These are phyloP conservation scores for Pholiota adiposa DNA, from an alignment of 1,284 basidiomycete species.

Conservation along the genomic window DNA sequence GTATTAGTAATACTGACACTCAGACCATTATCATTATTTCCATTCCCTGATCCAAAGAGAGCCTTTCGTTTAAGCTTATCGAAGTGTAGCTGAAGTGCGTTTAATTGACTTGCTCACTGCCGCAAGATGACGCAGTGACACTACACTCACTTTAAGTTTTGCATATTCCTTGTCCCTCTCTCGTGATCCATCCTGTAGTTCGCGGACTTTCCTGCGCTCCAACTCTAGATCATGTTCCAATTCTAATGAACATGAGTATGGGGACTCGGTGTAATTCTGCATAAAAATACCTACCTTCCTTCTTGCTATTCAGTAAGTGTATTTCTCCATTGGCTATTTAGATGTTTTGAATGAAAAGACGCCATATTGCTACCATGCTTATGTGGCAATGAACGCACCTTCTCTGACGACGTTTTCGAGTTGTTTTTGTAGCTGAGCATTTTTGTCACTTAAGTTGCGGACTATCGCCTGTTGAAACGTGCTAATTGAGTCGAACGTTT, in stretches of 20 bases:
- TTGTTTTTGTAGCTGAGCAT: conserved; percentile 79
- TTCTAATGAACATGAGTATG: conserved; percentile 44
- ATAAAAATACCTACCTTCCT: conserved; percentile 48
- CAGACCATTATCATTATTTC: conserved; percentile 7
- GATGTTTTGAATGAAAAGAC: background rate
- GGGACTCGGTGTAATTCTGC: conserved; percentile 4
- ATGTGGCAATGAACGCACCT: conserved; percentile 45
- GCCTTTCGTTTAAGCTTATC: conserved; percentile 82
- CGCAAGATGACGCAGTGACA: background rate
- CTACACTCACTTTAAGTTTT: conserved; percentile 69
- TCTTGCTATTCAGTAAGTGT: conserved; percentile 67
- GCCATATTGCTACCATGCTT: conserved; percentile 4
- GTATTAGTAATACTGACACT: conserved; percentile 3
- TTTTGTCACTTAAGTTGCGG: conserved; percentile 79
- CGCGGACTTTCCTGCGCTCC: conserved; percentile 72
- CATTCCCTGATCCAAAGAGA: conserved; percentile 49
- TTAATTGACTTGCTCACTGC: background rate
- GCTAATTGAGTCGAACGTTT: conserved; percentile 40
- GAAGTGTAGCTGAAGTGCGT: conserved; percentile 56
- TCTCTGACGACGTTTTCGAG: conserved; percentile 80
- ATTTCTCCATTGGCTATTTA: conserved; percentile 75
- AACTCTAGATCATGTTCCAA: conserved; percentile 78
- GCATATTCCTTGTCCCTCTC: conserved; percentile 86
- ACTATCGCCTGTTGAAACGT: conserved; percentile 82
- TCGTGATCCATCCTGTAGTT: conserved; percentile 72